Percentiles rank a stretch among this genome's conserved stretches.
phyloP scores from a whole-genome alignment of 306 rosid species.

The Begonia fuchsioides region DNA sequence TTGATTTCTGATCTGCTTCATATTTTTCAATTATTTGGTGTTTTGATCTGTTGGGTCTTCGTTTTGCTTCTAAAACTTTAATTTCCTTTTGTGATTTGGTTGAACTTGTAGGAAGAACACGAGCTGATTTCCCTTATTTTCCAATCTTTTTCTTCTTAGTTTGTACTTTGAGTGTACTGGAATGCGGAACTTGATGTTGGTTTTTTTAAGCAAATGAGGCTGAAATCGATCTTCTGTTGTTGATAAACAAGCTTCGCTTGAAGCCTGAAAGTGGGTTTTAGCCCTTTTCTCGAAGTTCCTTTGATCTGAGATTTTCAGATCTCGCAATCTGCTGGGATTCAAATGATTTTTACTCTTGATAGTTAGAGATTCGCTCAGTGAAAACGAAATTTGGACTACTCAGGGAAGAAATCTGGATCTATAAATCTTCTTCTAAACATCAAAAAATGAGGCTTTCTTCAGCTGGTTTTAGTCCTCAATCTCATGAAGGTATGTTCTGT shows the following conservation, averaged over 20 bases:
- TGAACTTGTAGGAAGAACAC: no score
- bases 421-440: constrained; percentile 2
- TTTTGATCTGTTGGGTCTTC: no score
- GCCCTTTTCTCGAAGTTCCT: constrained; percentile 6
- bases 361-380: constrained; percentile 5
- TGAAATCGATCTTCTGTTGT: constrained; percentile 30
- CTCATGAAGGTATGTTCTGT: constrained; percentile 58
- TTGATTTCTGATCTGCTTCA: no score
- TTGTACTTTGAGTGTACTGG: no score
- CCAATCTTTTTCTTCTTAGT: no score
- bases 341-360: constrained; percentile 7
- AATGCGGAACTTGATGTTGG: no score
- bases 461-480: constrained; percentile 80
- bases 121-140: no score
- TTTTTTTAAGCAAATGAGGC: constrained; percentile 45
- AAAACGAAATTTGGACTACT: background rate
- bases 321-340: constrained; percentile 13
- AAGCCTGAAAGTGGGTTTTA: constrained; percentile 20
- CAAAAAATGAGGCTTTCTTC: constrained; percentile 75
- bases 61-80: no score
- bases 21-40: no score
- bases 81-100: no score
- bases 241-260: constrained; percentile 69
- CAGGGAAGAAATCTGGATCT: constrained; percentile 17
- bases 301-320: constrained; percentile 8